These are phyloP conservation scores for Aspergillus novofumigatus DNA, from an alignment of 2,329 filamentous ascomycete species.

Conservation along the genomic window DNA sequence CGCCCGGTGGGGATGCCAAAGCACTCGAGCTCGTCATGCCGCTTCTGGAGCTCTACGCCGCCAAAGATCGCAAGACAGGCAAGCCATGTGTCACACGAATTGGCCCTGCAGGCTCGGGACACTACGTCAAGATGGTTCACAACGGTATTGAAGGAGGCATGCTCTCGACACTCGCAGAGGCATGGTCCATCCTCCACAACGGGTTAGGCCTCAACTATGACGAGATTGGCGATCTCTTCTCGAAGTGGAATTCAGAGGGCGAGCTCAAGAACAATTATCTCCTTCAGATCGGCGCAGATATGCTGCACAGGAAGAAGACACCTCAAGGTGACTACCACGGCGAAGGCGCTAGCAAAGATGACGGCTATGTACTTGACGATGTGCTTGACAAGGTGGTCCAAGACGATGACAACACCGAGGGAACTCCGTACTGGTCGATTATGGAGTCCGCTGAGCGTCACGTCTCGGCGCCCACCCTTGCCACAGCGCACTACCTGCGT, in stretches of 20 bases:
- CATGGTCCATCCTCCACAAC: slow-evolving; percentile 59
- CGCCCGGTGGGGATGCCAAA: slow-evolving; percentile 57
- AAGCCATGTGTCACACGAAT: slow-evolving; percentile 58
- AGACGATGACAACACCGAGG: slow-evolving; percentile 62
- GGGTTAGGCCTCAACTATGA: slow-evolving; percentile 57
- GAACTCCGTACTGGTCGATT: slow-evolving; percentile 64
- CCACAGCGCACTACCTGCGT: slow-evolving; percentile 59
- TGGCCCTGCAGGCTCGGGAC: slow-evolving; percentile 61
- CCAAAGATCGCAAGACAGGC: slow-evolving; percentile 55
- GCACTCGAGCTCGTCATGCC: slow-evolving; percentile 58
- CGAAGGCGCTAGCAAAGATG: slow-evolving; percentile 30
- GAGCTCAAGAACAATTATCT: slow-evolving; percentile 60
- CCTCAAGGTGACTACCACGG: slow-evolving; percentile 30
- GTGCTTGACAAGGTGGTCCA: slow-evolving; percentile 69
- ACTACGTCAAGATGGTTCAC: slow-evolving; percentile 74
- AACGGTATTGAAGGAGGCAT: slow-evolving; percentile 72
- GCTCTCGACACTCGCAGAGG: slow-evolving; percentile 61
- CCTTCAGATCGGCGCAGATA: slow-evolving; percentile 58
- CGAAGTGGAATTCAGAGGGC: slow-evolving; percentile 57
- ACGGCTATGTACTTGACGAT: slow-evolving; percentile 53
- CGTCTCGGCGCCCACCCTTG: slow-evolving; percentile 61
- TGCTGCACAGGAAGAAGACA: slow-evolving; percentile 52
- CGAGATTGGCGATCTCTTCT: slow-evolving; percentile 57
- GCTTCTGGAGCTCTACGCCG: slow-evolving; percentile 57
- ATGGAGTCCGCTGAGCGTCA: slow-evolving; percentile 60